Percentiles rank a stretch among this genome's conserved stretches.
Evolutionary conservation across 2,329 filamentous ascomycete species (phyloP).

Genomic region (Phyllosticta citriasiana): DNA sequence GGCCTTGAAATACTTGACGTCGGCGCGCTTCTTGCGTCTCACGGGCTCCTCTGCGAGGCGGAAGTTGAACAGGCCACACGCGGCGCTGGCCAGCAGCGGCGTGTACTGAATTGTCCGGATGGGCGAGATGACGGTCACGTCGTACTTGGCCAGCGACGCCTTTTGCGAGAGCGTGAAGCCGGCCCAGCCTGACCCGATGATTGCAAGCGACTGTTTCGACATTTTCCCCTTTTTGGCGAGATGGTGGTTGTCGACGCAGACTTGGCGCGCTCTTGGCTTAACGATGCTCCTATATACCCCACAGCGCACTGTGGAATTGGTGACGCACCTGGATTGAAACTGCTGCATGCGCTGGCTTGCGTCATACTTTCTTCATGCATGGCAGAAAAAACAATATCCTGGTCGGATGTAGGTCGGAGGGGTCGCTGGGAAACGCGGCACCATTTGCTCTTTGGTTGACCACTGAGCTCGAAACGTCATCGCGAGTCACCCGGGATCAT

Average conservation of each 20-base stretch:
- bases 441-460: neutral
- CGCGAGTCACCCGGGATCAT: neutral
- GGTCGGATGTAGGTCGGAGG: neutral
- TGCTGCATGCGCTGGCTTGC: neutral
- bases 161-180: conserved; percentile 31
- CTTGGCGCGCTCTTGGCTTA: neutral
- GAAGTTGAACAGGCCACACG: conserved; percentile 37
- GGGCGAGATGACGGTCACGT: conserved; percentile 35
- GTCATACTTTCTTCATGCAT: neutral
- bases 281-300: too few relatives aligned
- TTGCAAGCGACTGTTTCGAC: conserved; percentile 13
- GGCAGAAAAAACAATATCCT: neutral
- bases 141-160: conserved; percentile 27
- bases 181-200: conserved; percentile 35
- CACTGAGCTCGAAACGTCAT: neutral
- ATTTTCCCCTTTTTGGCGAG: neutral
- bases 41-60: conserved; percentile 37
- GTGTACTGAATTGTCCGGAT: conserved; percentile 35
- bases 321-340: too few relatives aligned
- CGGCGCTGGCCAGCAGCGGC: conserved; percentile 32
- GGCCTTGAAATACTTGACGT: conserved; percentile 31
- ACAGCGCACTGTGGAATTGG: too few relatives aligned
- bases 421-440: neutral
- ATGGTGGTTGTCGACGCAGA: neutral
- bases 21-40: conserved; percentile 21